Evolutionary conservation across 164 flowering plant species (phyloP).

Genomic region (Umbellularia californica): DNA sequence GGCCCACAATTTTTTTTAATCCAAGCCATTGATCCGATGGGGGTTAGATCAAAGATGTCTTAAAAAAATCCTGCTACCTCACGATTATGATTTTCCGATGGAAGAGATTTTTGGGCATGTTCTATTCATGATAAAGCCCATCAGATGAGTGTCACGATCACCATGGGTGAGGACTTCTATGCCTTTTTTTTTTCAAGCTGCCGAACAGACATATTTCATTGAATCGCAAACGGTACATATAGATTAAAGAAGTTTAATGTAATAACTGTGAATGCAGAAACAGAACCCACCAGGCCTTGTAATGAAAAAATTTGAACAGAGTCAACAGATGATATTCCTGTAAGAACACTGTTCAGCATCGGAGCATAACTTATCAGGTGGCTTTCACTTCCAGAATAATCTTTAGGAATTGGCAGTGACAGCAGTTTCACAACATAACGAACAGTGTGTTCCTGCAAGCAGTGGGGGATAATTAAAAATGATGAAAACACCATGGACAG

Average conservation of each 20-base stretch:
- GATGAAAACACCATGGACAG: not conserved
- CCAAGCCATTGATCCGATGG: no score
- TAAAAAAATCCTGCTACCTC: no score
- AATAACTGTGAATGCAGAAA: not conserved
- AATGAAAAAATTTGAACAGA: constrained; percentile 78
- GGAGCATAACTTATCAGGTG: constrained; percentile 78
- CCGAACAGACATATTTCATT: no score
- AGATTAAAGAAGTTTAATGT: not conserved
- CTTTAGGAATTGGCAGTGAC: constrained; percentile 73
- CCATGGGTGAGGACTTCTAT: no score
- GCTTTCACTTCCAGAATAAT: constrained; percentile 61
- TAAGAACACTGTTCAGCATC: constrained; percentile 65
- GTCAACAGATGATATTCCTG: constrained; percentile 81
- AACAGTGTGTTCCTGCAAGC: constrained; percentile 82
- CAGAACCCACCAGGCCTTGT: constrained; percentile 79
- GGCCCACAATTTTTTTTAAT: no score
- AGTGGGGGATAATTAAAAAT: not conserved
- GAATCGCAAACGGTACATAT: not conserved
- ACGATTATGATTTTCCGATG: no score
- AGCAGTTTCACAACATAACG: constrained; percentile 63
- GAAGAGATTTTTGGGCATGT: no score
- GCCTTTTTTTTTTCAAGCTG: no score
- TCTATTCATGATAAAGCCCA: no score
- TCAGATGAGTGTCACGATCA: no score
- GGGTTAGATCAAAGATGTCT: no score